Conservation (phyloP, 805 yeast genomes). For the Tetrapisispora fleetii region DNA sequence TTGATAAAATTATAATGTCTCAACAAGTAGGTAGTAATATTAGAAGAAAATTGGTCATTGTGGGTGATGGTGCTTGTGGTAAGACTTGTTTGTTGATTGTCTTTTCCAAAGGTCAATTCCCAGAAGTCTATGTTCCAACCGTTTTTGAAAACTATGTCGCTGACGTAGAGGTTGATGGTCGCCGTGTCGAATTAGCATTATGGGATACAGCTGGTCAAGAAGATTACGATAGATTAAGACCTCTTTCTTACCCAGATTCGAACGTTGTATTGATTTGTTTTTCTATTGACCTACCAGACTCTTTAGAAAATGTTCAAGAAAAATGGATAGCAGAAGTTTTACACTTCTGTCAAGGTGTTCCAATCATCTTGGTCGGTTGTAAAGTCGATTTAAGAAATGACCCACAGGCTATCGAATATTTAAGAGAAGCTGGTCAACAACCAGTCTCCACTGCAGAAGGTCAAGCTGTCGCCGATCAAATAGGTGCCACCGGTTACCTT, state of each 20-base stretch:
- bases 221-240: constrained; percentile 90
- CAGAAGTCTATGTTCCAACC: constrained; percentile 90
- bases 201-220: constrained; percentile 99
- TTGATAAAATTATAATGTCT: constrained; percentile 15
- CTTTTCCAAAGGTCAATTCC: constrained; percentile 81
- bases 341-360: constrained; percentile 79
- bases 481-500: constrained; percentile 76
- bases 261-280: constrained; percentile 86
- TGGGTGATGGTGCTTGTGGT: constrained; percentile 98
- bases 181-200: constrained; percentile 84
- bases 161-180: constrained; percentile 85
- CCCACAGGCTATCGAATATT: constrained; percentile 61
- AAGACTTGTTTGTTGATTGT: constrained; percentile 84
- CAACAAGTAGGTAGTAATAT: constrained; percentile 26
- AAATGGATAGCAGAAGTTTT: constrained; percentile 91
- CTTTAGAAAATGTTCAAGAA: constrained; percentile 86
- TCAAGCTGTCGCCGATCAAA: constrained; percentile 76
- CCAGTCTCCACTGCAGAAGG: constrained; percentile 82
- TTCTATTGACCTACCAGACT: constrained; percentile 86
- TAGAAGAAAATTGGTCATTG: constrained; percentile 81
- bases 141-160: constrained; percentile 97
- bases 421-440: constrained; percentile 63
- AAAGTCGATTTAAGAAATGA: constrained; percentile 83
- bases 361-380: constrained; percentile 85
- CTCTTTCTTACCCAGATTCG: constrained; percentile 84